Base-by-base conservation (phyloP, 495 filamentous ascomycete genomes). In the Aspergillus taichungensis region DNA sequence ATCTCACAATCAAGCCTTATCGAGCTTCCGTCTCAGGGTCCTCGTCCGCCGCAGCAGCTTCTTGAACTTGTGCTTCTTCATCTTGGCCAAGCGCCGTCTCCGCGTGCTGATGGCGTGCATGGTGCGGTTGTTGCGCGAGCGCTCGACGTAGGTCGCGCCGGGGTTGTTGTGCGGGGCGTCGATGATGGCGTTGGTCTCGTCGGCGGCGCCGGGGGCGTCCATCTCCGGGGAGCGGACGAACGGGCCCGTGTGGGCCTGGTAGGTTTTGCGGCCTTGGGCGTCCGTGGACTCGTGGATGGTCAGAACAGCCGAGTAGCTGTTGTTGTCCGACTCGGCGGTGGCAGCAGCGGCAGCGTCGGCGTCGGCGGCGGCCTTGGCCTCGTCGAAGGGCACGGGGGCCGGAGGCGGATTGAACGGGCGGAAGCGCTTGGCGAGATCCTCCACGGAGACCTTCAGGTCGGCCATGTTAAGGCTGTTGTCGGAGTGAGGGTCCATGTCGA, bases 51-150 rank as follows among this genome's bases (percentile, higher is more conserved):
- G 83, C 85, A 94, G 86, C 49, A 99, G 74, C 79, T 97, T 97
- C 91, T 95, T 97, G 65, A 94, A 94, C 79, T 98, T 98, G 73
- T 97, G 90, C 76, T 97, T 98, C 87, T 98, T 98, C 90, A 98
- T 98, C 79, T 91, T 95, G 61, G 90, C 68, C 68, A 86, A 88
- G 57, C 88, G 75, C 50, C 88, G 84, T 66, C 94, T 75, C 67
- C 80, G 84, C 47, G 95, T 92, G 64, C 86, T 92, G 55, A 99
- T 85, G 12, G 82, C 71, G 28, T 78, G 67, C 73, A 73, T 69
- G 40, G 66, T 58, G 7, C 50, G 54, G 52, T 63, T 63, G 49
- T 67, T 59, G 13, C 55, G 59, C 42, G 58, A 37, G 34, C 67
- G 67, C 54, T 73, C 69, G 36, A 68, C 60, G 34, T 73, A 69